These are phyloP conservation scores for Pyrenophora seminiperda DNA, from an alignment of 2,329 filamentous ascomycete genomes.

Conservation along the genomic window DNA sequence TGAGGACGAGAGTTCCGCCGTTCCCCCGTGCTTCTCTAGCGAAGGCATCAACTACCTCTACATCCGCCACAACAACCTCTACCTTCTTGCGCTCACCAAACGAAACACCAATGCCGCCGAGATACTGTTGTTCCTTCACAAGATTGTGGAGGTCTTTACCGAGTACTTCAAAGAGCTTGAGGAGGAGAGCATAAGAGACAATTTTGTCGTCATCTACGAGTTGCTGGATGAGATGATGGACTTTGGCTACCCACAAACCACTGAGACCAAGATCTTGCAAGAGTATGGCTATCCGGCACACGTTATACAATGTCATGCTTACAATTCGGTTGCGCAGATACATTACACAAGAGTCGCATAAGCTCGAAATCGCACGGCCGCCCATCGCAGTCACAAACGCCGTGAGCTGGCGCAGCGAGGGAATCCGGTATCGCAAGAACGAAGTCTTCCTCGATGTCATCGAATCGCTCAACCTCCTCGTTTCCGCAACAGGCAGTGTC, in stretches of 20 bases:
- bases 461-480: constrained; percentile 93
- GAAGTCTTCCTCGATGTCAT: constrained; percentile 98
- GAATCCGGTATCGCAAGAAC: constrained; percentile 98
- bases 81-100: constrained; percentile 96
- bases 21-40: constrained; percentile 96
- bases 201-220: constrained; percentile 99
- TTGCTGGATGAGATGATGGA: constrained; percentile 99
- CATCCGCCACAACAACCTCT: constrained; percentile 98
- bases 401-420: constrained; percentile 96
- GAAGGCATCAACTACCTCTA: constrained; percentile 99
- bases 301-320: background rate
- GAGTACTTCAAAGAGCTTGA: constrained; percentile 99
- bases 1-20: constrained; percentile 97
- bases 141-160: constrained; percentile 97
- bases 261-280: constrained; percentile 96
- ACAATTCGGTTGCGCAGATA: constrained; percentile 58
- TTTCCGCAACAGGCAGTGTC: constrained; percentile 92
- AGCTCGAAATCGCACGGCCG: constrained; percentile 91
- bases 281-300: constrained; percentile 59
- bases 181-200: constrained; percentile 98
- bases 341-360: constrained; percentile 99
- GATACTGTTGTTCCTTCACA: constrained; percentile 96
- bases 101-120: constrained; percentile 98
- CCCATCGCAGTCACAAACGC: constrained; percentile 98
- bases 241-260: constrained; percentile 98